phyloP scores from a whole-genome alignment of 2,329 filamentous ascomycete species.

The Aotearoamyces nothofagi region DNA sequence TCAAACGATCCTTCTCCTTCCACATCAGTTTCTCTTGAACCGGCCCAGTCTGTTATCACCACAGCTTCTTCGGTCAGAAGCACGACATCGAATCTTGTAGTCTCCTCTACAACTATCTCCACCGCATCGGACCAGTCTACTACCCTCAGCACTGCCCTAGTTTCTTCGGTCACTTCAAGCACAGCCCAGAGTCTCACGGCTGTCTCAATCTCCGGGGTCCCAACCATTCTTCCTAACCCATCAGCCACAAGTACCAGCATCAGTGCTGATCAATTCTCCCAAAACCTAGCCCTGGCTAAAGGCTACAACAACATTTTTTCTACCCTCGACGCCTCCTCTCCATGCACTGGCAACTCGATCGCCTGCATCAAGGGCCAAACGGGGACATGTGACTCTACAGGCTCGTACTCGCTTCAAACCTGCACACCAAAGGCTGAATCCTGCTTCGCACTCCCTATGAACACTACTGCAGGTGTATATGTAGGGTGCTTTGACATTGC shows the following conservation, averaged over 20 bases:
- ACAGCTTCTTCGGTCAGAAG: neutral
- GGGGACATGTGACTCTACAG: conserved; percentile 27
- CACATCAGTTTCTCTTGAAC: no score
- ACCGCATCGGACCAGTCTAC: no score
- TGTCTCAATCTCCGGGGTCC: conserved; percentile 4
- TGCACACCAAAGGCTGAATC: conserved; percentile 17
- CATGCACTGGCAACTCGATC: conserved; percentile 29
- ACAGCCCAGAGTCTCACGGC: conserved; percentile 2
- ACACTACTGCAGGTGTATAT: conserved; percentile 28
- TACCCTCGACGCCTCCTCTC: conserved; percentile 22
- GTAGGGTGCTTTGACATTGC: conserved; percentile 30
- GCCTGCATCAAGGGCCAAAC: conserved; percentile 36
- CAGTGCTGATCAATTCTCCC: conserved; percentile 7
- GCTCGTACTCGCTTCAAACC: conserved; percentile 28
- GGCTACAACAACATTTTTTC: conserved; percentile 15
- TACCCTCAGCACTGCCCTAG: neutral
- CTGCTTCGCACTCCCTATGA: conserved; percentile 41
- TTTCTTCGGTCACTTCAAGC: conserved; percentile 1
- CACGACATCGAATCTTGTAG: neutral
- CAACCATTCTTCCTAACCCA: conserved; percentile 8
- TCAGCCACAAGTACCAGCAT: conserved; percentile 7
- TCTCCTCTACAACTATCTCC: no score
- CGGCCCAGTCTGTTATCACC: no score
- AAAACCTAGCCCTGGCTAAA: conserved; percentile 18
- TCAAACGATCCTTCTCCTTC: no score